Evolutionary conservation across 805 yeast species (phyloP).

Genomic region (Yamadazyma phyllophila): DNA sequence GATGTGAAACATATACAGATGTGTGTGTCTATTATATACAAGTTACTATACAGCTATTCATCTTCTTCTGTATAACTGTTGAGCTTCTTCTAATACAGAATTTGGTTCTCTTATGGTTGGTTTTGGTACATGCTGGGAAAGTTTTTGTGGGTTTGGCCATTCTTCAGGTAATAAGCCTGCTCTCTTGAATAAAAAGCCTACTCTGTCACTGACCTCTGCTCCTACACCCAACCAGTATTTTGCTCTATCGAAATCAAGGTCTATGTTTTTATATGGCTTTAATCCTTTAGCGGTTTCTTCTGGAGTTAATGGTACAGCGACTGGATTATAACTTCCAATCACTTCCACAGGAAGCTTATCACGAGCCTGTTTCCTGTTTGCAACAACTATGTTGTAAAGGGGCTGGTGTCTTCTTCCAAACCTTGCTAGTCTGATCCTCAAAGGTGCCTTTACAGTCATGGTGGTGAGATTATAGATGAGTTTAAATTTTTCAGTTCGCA

Average conservation of each 20-base stretch:
- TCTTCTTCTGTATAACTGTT: conserved; percentile 33
- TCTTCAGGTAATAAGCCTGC: conserved; percentile 65
- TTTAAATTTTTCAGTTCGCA: conserved; percentile 4
- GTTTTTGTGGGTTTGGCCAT: conserved; percentile 54
- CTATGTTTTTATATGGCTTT: conserved; percentile 71
- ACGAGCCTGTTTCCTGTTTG: conserved; percentile 72
- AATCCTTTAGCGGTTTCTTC: conserved; percentile 56
- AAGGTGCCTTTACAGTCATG: conserved; percentile 33
- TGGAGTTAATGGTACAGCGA: conserved; percentile 65
- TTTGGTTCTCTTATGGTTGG: conserved; percentile 27
- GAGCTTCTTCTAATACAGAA: conserved; percentile 31
- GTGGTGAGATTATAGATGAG: conserved; percentile 3
- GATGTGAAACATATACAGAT: too few species aligned
- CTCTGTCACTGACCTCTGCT: conserved; percentile 88
- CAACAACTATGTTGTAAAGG: conserved; percentile 86
- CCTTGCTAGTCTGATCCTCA: conserved; percentile 86
- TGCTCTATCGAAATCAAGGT: conserved; percentile 82
- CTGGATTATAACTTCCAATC: conserved; percentile 88
- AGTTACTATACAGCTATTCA: conserved; percentile 8
- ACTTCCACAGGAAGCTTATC: conserved; percentile 92
- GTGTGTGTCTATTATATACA: conserved; percentile 1
- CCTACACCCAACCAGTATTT: conserved; percentile 98
- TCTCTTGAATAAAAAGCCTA: conserved; percentile 70
- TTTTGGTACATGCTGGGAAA: conserved; percentile 30
- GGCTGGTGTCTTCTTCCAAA: conserved; percentile 91